phyloP scores from a whole-genome alignment of 2,329 filamentous ascomycete genomes.

The Xylariales sp. region DNA sequence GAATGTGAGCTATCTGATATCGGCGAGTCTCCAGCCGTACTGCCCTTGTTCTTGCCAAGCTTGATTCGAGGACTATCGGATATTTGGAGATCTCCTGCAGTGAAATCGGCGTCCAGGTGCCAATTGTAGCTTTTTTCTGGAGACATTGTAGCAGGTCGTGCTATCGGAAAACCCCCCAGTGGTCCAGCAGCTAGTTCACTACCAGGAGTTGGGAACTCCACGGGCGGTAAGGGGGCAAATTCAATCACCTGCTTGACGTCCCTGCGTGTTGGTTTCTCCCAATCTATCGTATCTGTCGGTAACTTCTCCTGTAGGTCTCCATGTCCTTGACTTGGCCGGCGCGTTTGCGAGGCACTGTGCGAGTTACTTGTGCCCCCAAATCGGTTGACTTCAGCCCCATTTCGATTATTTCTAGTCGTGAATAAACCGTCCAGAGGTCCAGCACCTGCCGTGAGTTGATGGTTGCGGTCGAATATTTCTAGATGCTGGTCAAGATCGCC shows the following conservation, averaged over 20 bases:
- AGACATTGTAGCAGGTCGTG: conserved; percentile 20
- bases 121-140: conserved; percentile 51
- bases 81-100: conserved; percentile 49
- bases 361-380: conserved; percentile 25
- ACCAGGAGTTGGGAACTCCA: neutral
- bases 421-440: conserved; percentile 28
- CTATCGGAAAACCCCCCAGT: conserved; percentile 16
- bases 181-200: too few relatives aligned
- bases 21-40: conserved; percentile 9
- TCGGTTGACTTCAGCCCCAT: conserved; percentile 31
- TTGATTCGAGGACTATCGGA: conserved; percentile 52
- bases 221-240: conserved; percentile 13
- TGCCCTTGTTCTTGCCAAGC: conserved; percentile 25
- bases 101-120: conserved; percentile 55
- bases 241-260: conserved; percentile 21
- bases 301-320: conserved; percentile 11
- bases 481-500: conserved; percentile 25
- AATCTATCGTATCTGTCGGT: neutral
- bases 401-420: conserved; percentile 23
- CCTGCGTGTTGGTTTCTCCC: conserved; percentile 6
- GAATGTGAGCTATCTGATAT: conserved; percentile 3
- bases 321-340: conserved; percentile 12
- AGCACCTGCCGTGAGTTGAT: conserved; percentile 17
- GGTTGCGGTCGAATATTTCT: conserved; percentile 23
- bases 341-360: conserved; percentile 17